Base-by-base conservation (phyloP, 495 filamentous ascomycete genomes). In the Aspergillus conjunctus region DNA sequence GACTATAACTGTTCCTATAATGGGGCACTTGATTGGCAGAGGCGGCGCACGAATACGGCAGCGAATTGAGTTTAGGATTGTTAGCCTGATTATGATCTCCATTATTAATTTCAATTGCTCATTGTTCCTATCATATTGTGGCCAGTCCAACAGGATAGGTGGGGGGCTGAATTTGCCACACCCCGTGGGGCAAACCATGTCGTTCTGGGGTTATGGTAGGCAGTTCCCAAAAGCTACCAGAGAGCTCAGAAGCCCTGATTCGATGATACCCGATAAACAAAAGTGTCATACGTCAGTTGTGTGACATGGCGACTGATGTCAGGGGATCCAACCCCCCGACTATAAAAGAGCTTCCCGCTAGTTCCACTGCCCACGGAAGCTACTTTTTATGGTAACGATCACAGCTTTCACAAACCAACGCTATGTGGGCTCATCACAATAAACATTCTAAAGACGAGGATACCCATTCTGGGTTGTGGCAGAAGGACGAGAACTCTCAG, bases 1-100 rank as follows among this genome's bases (percentile, higher is more conserved):
- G 72, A 78, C 21, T 80, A 73, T 59, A 80, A 78, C 58, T 78
- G 73, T 44, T 62, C 51, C 12, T 80, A 80, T 63, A 31, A 53
- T 4, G 75, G 76, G 7, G 75, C 73, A 26, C 26, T 26, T 26
- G 26, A 26, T 26, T 26, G 26, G 26, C 26, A 26, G 26, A 26
- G 26, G 5, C 9, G 26, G 26, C 26, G 26, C 26, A 26, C 26
- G 5, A 26, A 5, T 26, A 26, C 26, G 5, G 26, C 5, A 26
- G 26, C 2, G 26, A 5, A 26, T 26, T 26, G 26, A 26, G 26
- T 26, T 26, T 26, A 5, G 26, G 26, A 26, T 26, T 26, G 26
- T 26, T 26, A 26, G 26, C 26, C 2, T 26, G 26, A 5, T 5
- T 26, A 26, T 2, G 26, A 2, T 26, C 5, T 26, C 26, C 26